Conservation (phyloP, 2,329 filamentous ascomycete genomes). For the Lizonia empirigonia region DNA sequence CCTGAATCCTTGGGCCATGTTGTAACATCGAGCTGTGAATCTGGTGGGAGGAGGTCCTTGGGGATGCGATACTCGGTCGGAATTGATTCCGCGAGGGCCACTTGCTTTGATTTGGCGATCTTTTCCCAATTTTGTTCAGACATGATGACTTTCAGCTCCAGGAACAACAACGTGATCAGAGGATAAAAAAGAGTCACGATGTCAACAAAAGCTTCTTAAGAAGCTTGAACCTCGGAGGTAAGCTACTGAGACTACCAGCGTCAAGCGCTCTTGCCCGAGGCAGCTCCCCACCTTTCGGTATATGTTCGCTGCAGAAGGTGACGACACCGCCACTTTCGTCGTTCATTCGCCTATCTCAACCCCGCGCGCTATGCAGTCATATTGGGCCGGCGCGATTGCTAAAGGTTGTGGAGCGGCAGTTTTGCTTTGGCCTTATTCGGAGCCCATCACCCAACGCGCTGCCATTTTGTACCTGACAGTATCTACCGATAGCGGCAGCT, state of each 20-base stretch:
- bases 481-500: constrained; percentile 23
- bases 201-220: constrained; percentile 4
- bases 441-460: not conserved
- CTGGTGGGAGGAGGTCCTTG: constrained; percentile 58
- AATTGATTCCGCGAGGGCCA: constrained; percentile 56
- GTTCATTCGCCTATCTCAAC: constrained; percentile 15
- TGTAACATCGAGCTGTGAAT: constrained; percentile 62
- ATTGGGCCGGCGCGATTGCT: not conserved
- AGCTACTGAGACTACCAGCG: constrained; percentile 6
- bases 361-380: constrained; percentile 18
- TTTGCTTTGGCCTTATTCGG: not conserved
- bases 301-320: constrained; percentile 20
- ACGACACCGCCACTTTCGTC: constrained; percentile 13
- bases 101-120: constrained; percentile 52
- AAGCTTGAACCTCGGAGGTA: constrained; percentile 12
- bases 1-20: constrained; percentile 61
- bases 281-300: constrained; percentile 31
- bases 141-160: constrained; percentile 17
- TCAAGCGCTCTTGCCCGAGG: constrained; percentile 16
- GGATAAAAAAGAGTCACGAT: not conserved
- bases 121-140: constrained; percentile 50
- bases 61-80: constrained; percentile 65
- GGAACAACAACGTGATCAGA: constrained; percentile 3
- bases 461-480: not conserved
- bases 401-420: not conserved